Conservation (phyloP, 768 basidiomycete species). For the Strobilomyces confusus region DNA sequence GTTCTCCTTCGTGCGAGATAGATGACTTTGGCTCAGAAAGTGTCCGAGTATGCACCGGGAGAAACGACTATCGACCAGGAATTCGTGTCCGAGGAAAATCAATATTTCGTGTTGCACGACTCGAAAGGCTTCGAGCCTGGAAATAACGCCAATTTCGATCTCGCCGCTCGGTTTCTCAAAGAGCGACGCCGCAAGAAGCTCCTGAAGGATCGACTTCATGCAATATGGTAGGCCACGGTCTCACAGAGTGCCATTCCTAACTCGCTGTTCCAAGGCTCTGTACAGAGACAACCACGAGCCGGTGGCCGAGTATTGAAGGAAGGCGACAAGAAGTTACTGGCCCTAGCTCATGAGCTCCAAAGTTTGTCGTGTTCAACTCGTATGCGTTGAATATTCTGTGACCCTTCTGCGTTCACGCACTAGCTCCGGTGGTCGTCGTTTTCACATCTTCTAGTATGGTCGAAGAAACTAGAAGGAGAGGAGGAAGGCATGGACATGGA, state of each 20-base stretch:
- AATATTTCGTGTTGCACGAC: constrained; percentile 5
- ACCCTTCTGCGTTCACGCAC: background rate
- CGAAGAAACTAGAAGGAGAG: background rate
- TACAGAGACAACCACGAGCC: background rate
- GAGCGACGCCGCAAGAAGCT: background rate
- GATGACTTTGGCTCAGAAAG: background rate
- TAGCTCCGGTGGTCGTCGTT: constrained; percentile 5
- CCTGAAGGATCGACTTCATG: constrained; percentile 4
- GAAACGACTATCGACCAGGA: constrained; percentile 4
- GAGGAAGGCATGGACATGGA: background rate
- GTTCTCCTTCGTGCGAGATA: background rate
- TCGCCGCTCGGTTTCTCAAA: background rate
- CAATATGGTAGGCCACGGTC: background rate
- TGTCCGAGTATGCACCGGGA: constrained; percentile 1
- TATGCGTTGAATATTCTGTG: background rate
- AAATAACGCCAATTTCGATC: background rate
- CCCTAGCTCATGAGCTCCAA: background rate
- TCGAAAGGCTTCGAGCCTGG: constrained; percentile 7
- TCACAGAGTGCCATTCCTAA: background rate
- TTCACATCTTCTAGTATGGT: constrained; percentile 1
- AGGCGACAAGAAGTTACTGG: constrained; percentile 2
- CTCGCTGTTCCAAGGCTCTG: constrained; percentile 1
- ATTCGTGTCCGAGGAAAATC: constrained; percentile 6
- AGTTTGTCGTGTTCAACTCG: background rate
- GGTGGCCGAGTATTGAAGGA: constrained; percentile 2